These are phyloP conservation scores for Yueomyces sp. DNA, from an alignment of 805 yeast species.

Conservation along the genomic window DNA sequence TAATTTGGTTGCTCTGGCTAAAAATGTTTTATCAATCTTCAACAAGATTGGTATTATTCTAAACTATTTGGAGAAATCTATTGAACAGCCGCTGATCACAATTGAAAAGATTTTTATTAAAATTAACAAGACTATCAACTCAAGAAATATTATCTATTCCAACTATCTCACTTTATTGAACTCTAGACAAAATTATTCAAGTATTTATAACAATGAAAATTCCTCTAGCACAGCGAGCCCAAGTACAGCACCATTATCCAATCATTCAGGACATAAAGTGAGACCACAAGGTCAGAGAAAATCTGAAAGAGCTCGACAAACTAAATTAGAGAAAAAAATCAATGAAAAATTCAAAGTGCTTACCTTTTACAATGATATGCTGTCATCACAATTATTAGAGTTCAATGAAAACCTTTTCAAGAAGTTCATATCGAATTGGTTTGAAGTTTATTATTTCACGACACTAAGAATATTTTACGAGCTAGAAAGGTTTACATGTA, in stretches of 20 bases:
- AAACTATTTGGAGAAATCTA: background rate
- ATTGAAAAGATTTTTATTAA: background rate
- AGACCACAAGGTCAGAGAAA: background rate
- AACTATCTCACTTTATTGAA: background rate
- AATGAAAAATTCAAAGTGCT: conserved; percentile 1
- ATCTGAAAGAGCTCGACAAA: background rate
- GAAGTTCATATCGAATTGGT: conserved; percentile 10
- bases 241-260: background rate
- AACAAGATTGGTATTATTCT: background rate
- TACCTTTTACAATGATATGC: conserved; percentile 8
- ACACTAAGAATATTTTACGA: conserved; percentile 10
- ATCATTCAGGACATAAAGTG: background rate
- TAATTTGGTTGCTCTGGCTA: background rate
- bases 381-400: conserved; percentile 5
- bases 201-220: too few species aligned
- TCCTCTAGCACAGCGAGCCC: too few species aligned
- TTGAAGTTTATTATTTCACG: conserved; percentile 9
- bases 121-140: background rate
- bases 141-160: background rate
- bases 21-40: background rate
- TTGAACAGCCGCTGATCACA: background rate
- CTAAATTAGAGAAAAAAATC: conserved; percentile 3
- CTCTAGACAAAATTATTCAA: background rate
- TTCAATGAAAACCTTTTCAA: conserved; percentile 4
- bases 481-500: conserved; percentile 8